Base-by-base conservation (phyloP, 140 eudicot genomes). In the Cichorium intybus region DNA sequence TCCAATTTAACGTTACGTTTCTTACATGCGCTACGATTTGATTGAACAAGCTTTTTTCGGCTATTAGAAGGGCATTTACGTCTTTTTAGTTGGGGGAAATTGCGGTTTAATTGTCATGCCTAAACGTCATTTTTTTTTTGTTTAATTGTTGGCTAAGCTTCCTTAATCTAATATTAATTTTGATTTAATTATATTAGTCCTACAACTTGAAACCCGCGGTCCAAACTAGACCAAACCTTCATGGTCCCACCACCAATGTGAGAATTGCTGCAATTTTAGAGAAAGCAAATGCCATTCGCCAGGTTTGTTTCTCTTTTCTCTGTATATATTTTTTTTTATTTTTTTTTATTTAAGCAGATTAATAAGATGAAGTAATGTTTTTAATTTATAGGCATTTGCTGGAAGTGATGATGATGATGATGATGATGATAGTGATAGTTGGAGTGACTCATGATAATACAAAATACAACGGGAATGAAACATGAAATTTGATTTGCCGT, bases 271-370 rank as follows among this genome's bases (percentile, higher is more conserved):
- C 95, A 54, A 90, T 90, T 57, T 60, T 90, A 79, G 89, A 90
- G 78, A 90, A 80, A 80, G 95, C 95, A 65, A 84, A 81, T 66
- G 81, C 82, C 0, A 90, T 90, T 73, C 89, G 97, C 82, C 97
- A 90, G 97, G 97, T 86, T 27, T 59, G 26, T 70, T 67, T 57
- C 62, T 59, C 62, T 60, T 28, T 66, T 57, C 31, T 50, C n/a
- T 35, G 7, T 53, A 8, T 60, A 56, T 54, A 34, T 34, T 3
- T 1, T 34, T 3, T 34, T 34, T 34, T 1, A 8, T 34, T 34
- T 7, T 3, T 8, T 34, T 34, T 3, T 34, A 34, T 34, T 34
- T 34, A n/a, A 41, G 49, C 24, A 53, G 57, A 35, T 10, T 1
- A 10, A 35, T 41, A 55, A 33, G 3, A 41, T 31, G 62, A 34